Conservation (phyloP, 306 rosid genomes). For the Pyrus pyrifolia region DNA sequence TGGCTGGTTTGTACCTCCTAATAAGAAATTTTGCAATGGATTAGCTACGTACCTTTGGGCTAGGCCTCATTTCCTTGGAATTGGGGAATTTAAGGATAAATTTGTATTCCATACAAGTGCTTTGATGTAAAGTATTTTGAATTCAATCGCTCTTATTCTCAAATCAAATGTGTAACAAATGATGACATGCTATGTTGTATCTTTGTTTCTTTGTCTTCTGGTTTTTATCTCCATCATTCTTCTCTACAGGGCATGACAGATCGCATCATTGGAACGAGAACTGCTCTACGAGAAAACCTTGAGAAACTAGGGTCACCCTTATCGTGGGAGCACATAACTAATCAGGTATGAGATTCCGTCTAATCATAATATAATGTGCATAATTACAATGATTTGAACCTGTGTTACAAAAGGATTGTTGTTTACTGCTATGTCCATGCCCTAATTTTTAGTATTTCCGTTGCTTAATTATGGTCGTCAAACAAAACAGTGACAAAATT, state of each 20-base stretch:
- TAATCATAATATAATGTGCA: not conserved
- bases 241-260: slow-evolving; percentile 79
- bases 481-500: not conserved
- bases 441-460: not conserved
- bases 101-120: not conserved
- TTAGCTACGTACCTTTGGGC: not conserved
- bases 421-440: not conserved
- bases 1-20: not conserved
- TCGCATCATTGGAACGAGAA: slow-evolving; percentile 86
- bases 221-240: not conserved
- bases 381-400: not conserved
- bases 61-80: not conserved
- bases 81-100: not conserved
- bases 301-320: slow-evolving; percentile 70
- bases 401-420: too few relatives aligned
- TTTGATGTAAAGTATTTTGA: not conserved
- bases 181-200: not conserved
- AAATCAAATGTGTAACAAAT: not conserved
- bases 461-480: not conserved
- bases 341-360: slow-evolving; percentile 46
- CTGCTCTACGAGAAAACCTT: slow-evolving; percentile 56
- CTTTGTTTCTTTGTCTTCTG: not conserved
- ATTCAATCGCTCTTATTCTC: not conserved
- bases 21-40: not conserved
- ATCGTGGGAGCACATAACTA: slow-evolving; percentile 82